Evolutionary conservation across 2,329 filamentous ascomycete species (phyloP).

Genomic region (Geosmithia flava): DNA sequence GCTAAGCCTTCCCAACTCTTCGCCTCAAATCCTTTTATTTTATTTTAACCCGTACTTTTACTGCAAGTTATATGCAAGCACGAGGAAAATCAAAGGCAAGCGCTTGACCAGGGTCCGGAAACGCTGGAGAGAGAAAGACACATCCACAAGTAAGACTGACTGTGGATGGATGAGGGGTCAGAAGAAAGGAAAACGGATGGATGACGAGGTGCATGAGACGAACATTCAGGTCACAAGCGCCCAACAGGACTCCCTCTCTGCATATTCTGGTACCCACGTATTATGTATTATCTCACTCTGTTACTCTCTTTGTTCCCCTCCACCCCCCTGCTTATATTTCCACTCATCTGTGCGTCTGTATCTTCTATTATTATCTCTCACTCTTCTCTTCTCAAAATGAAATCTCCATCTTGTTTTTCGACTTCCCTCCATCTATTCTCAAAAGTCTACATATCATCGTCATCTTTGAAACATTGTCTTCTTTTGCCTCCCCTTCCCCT

Average conservation of each 20-base stretch:
- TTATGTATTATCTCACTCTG: not conserved
- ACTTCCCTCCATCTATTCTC: not conserved
- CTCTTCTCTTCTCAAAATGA: not conserved
- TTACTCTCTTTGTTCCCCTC: not conserved
- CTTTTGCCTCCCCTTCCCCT: no score
- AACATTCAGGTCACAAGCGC: not conserved
- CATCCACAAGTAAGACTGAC: not conserved
- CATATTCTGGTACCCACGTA: no score
- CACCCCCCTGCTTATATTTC: no score
- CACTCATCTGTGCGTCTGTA: no score
- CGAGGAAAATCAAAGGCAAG: no score
- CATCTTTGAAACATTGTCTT: not conserved
- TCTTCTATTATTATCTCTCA: not conserved
- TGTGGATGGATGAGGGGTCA: not conserved
- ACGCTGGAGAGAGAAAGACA: not conserved
- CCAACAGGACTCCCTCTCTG: no score
- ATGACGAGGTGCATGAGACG: not conserved
- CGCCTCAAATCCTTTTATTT: no score
- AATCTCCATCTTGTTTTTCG: not conserved
- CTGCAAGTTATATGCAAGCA: no score
- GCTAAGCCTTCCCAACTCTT: no score
- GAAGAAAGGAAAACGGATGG: not conserved
- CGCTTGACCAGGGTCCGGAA: not conserved
- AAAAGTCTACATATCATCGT: not conserved
- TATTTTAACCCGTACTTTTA: no score